A percentile compares a stretch with the other conserved stretches of the same genome.
phyloP scores from a whole-genome alignment of 768 basidiomycete genomes.

The Aureoboletus auriporus region DNA sequence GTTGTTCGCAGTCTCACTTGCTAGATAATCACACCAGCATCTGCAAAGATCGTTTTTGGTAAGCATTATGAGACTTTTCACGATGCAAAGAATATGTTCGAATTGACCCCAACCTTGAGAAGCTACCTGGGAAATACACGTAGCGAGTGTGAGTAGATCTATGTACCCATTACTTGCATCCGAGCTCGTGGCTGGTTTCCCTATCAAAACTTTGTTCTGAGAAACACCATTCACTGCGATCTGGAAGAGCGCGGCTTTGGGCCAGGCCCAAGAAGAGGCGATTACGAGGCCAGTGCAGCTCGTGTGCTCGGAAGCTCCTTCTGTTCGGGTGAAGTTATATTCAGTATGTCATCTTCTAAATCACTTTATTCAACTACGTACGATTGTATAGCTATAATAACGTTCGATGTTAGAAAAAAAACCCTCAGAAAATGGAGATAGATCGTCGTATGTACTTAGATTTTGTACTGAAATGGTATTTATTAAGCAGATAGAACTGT shows the following conservation, averaged over 20 bases:
- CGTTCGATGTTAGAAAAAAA: neutral
- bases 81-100: neutral
- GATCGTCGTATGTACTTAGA: constrained; percentile 30
- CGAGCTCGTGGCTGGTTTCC: constrained; percentile 54
- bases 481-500: too few relatives aligned
- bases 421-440: too few relatives aligned
- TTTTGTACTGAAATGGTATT: constrained; percentile 26
- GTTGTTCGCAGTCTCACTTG: constrained; percentile 23
- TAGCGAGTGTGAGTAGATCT: constrained; percentile 48
- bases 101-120: constrained; percentile 62
- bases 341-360: neutral
- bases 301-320: constrained; percentile 37
- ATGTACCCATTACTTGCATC: constrained; percentile 61
- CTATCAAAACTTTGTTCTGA: constrained; percentile 67
- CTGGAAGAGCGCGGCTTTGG: constrained; percentile 44
- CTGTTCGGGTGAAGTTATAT: constrained; percentile 11
- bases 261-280: constrained; percentile 38
- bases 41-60: constrained; percentile 13
- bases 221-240: constrained; percentile 52
- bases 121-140: constrained; percentile 60
- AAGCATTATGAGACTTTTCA: neutral
- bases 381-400: constrained; percentile 27
- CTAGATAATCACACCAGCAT: constrained; percentile 38
- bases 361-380: constrained; percentile 1
- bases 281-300: constrained; percentile 37